Evolutionary conservation across 2,329 filamentous ascomycete species (phyloP).

Genomic region (Chaetomium olivaceum): DNA sequence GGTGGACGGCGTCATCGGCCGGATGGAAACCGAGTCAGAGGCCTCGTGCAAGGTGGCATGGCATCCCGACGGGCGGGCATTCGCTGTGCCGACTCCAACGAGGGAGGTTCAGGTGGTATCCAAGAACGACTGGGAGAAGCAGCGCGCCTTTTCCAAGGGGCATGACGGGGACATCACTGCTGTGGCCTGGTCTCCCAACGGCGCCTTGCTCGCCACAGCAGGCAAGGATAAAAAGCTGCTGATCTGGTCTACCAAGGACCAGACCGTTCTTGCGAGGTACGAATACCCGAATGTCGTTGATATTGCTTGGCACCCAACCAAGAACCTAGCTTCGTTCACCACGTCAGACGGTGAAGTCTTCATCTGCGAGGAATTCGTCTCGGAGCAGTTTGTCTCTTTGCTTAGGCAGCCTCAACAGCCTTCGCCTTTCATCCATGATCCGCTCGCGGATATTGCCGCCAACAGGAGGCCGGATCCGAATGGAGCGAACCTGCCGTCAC

Average conservation of each 20-base stretch:
- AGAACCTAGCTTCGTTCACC: slow-evolving; percentile 88
- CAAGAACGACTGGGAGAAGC: slow-evolving; percentile 85
- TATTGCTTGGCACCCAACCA: slow-evolving; percentile 84
- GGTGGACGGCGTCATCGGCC: slow-evolving; percentile 81
- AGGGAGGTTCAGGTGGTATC: slow-evolving; percentile 85
- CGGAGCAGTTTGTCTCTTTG: slow-evolving; percentile 57
- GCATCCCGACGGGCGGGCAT: slow-evolving; percentile 93
- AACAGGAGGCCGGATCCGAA: slow-evolving; percentile 62
- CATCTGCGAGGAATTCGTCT: slow-evolving; percentile 74
- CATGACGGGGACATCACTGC: slow-evolving; percentile 85
- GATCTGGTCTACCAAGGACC: slow-evolving; percentile 88
- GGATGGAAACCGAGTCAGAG: slow-evolving; percentile 74
- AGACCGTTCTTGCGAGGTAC: slow-evolving; percentile 74
- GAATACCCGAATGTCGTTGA: slow-evolving; percentile 84
- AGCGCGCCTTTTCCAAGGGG: slow-evolving; percentile 74
- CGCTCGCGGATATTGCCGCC: slow-evolving; percentile 66
- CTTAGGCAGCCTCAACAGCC: slow-evolving; percentile 65
- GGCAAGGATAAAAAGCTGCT: slow-evolving; percentile 68
- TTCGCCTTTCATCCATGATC: slow-evolving; percentile 83
- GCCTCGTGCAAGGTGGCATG: slow-evolving; percentile 74
- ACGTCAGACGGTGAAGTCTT: slow-evolving; percentile 91
- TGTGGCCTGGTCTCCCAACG: slow-evolving; percentile 91
- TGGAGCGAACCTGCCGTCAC: slow-evolving; percentile 55
- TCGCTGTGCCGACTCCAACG: slow-evolving; percentile 80
- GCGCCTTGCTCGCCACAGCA: slow-evolving; percentile 76